Evolutionary conservation across 192 early-diverging fungal species (phyloP).

Genomic region (Coemansia sp.): DNA sequence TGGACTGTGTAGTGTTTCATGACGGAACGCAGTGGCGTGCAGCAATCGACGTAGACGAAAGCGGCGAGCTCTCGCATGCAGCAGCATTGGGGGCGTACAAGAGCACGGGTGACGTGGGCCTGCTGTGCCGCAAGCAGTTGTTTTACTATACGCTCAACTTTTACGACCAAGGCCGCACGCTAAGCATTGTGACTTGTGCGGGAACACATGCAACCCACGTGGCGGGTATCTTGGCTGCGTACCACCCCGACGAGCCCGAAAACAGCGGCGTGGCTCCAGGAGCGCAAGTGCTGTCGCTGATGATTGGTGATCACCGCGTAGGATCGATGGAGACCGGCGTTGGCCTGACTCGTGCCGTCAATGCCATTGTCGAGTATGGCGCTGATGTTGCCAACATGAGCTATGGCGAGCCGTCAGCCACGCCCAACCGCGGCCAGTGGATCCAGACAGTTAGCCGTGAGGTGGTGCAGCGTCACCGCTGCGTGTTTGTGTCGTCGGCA

Average conservation of each 20-base stretch:
- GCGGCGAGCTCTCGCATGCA: slow-evolving; percentile 69
- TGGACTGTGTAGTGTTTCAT: slow-evolving; percentile 82
- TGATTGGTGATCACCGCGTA: slow-evolving; percentile 83
- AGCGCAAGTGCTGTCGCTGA: slow-evolving; percentile 89
- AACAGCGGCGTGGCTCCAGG: slow-evolving; percentile 93
- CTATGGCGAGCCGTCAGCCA: slow-evolving; percentile 78
- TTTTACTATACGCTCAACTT: slow-evolving; percentile 92
- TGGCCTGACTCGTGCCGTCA: slow-evolving; percentile 77
- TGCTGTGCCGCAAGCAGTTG: slow-evolving; percentile 73
- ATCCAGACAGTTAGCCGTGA: slow-evolving; percentile 76
- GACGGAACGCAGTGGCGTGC: slow-evolving; percentile 89
- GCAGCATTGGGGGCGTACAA: slow-evolving; percentile 71
- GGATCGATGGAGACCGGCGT: slow-evolving; percentile 81
- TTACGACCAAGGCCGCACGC: slow-evolving; percentile 75
- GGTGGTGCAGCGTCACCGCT: slow-evolving; percentile 77
- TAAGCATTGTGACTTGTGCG: slow-evolving; percentile 79
- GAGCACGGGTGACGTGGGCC: slow-evolving; percentile 67
- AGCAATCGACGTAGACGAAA: slow-evolving; percentile 70
- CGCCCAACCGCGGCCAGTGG: slow-evolving; percentile 76
- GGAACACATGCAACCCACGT: slow-evolving; percentile 95
- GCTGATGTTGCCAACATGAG: slow-evolving; percentile 82
- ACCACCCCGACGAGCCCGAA: slow-evolving; percentile 80
- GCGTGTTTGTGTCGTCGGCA: slow-evolving; percentile 83
- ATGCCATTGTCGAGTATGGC: slow-evolving; percentile 64
- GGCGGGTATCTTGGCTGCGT: slow-evolving; percentile 86